Evolutionary conservation across 345 rosid species (phyloP), one percentile per base, ranked within the genome.

Genomic region (Hevea brasiliensis): DNA sequence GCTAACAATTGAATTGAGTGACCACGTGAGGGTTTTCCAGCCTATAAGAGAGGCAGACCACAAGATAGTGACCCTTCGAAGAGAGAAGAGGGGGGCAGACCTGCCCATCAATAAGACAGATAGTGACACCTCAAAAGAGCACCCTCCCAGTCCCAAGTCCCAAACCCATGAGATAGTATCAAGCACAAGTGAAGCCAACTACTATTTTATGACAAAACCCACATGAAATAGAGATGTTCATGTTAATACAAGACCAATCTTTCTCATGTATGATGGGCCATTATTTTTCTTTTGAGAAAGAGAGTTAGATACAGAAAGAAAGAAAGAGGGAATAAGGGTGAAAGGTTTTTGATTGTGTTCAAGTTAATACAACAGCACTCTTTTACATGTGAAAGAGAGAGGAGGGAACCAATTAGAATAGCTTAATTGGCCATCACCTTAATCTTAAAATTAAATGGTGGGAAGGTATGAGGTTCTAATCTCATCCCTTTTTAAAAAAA

Each of bases 1-100:
- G 37, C 60, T 44, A 65, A 53, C n/a, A 66, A 7, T n/a, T 32
- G 37, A 32, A 40, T 35, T 29, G 71, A 62, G 77, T 76, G 80
- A 73, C 81, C 51, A 70, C 67, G 20, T 29, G 27, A 55, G 67
- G 53, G 74, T 44, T 61, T 24, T 29, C 35, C 63, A 41, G 29
- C 76, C 68, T 61, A 13, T 6, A 65, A 42, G 32, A 69, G 67
- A 44, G 64, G 18, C 76, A 55, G 32, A 60, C 56, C 67, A 61
- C 45, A 70, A 56, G 87, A 89, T 48, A 70, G 79, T 78, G 92
- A 84, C 86, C 73, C 80, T 76, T 88, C 89, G 44, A 69, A 66
- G 50, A 26, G 45, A 60, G 2, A 4, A 4, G 37, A 4, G 1
- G 18, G 54, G 82, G 84, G 79, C 79, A 80, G 74, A 44, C 44